Percentiles rank a stretch among this genome's conserved stretches.
These are phyloP conservation scores for Tribonema minus DNA, from an alignment of 108 stramenopile genomes.

Conservation along the genomic window DNA sequence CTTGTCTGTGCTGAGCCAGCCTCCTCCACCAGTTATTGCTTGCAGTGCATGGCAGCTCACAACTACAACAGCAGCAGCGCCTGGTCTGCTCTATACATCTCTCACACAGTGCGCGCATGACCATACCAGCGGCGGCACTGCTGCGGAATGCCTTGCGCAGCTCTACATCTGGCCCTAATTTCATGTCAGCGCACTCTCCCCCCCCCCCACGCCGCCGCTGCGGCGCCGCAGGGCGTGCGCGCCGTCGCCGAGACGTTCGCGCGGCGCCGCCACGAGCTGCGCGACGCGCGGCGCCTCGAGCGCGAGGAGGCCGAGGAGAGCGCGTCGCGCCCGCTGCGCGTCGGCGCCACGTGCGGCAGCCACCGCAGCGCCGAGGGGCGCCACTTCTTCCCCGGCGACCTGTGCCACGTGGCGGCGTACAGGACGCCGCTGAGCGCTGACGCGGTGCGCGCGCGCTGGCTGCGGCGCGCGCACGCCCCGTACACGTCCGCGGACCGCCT, in stretches of 20 bases:
- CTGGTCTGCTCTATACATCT: no score
- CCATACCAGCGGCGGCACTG: no score
- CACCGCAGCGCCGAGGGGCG: constrained; percentile 42
- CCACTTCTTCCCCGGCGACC: constrained; percentile 45
- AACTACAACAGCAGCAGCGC: no score
- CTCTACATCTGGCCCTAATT: no score
- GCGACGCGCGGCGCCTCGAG: constrained; percentile 28
- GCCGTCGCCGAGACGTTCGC: constrained; percentile 26
- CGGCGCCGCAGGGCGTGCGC: no score
- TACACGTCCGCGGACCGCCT: constrained; percentile 46
- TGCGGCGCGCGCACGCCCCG: constrained; percentile 6
- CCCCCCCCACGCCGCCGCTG: no score
- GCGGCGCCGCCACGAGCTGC: constrained; percentile 41
- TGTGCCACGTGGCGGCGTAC: constrained; percentile 57
- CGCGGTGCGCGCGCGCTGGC: constrained; percentile 29
- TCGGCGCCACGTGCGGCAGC: constrained; percentile 45
- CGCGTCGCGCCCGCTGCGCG: constrained; percentile 35
- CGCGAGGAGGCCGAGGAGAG: constrained; percentile 35
- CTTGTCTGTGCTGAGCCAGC: no score
- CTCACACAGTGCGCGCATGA: no score
- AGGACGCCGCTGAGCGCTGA: constrained; percentile 23
- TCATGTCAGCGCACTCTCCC: no score
- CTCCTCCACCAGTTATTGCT: no score
- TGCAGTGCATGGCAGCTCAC: no score
- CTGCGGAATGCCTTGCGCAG: no score